Conservation (phyloP, 139 green algal species). For the Volvox reticuliferus region DNA sequence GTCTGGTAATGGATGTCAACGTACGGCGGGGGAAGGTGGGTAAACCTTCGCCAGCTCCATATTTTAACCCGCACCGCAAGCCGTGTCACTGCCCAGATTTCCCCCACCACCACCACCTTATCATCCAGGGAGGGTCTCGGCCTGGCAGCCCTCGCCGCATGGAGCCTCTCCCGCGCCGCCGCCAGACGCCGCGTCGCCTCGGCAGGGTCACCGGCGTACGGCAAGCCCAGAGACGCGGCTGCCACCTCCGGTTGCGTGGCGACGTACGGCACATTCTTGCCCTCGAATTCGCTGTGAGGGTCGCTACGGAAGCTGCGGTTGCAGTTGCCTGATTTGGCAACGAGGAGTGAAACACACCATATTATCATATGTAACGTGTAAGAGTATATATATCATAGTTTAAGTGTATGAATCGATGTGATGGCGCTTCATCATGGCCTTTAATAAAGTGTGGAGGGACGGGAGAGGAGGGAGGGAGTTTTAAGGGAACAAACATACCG, state of each 20-base stretch:
- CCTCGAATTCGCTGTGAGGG: conserved; percentile 89
- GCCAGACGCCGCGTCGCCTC: conserved; percentile 66
- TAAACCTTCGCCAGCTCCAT: no score
- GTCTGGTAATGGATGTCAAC: no score
- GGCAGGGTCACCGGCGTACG: conserved; percentile 27
- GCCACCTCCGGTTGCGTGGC: conserved; percentile 52
- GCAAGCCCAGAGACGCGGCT: conserved; percentile 47
- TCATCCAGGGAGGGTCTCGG: conserved; percentile 87
- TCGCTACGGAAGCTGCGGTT: conserved; percentile 71
- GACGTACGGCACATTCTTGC: conserved; percentile 76
- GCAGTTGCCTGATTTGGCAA: conserved; percentile 71
- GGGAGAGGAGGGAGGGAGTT: no score
- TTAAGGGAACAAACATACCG: no score
- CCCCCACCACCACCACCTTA: conserved; percentile 71
- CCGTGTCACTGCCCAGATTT: background rate
- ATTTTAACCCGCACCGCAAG: background rate
- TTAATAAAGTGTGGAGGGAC: no score
- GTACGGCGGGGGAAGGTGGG: no score
- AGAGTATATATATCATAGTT: no score
- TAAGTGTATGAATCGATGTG: background rate
- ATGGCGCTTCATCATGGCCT: no score
- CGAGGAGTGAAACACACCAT: no score
- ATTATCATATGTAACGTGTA: no score
- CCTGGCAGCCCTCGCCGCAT: conserved; percentile 60
- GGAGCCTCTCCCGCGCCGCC: conserved; percentile 68